A percentile compares a stretch with the other conserved stretches of the same genome.
Conservation (phyloP, 2,329 filamentous ascomycete genomes). For the Talaromyces sp. region DNA sequence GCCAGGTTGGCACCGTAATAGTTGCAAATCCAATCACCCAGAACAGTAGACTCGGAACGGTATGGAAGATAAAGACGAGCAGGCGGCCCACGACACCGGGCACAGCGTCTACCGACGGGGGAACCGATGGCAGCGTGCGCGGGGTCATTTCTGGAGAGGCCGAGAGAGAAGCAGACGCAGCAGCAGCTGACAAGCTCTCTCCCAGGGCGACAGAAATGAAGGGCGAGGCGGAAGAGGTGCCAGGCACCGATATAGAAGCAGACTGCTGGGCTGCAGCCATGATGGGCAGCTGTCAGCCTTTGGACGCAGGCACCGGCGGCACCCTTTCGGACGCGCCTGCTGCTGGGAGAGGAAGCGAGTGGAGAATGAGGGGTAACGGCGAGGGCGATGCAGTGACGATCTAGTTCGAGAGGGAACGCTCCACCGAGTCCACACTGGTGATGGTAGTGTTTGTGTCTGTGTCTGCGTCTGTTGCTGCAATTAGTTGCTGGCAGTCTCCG, state of each 20-base stretch:
- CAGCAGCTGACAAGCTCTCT: not conserved
- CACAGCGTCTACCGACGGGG: slow-evolving; percentile 29
- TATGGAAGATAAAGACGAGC: slow-evolving; percentile 45
- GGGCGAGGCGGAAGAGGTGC: not conserved
- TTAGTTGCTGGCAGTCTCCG: not conserved
- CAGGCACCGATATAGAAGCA: not conserved
- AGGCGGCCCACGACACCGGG: slow-evolving; percentile 44
- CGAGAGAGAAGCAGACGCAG: not conserved
- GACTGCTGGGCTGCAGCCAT: not conserved
- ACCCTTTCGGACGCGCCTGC: not conserved
- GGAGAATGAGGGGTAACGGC: not conserved
- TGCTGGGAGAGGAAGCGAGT: not conserved
- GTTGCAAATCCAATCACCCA: slow-evolving; percentile 80
- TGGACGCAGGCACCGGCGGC: not conserved
- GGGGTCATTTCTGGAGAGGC: slow-evolving; percentile 12
- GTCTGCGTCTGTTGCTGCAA: not conserved
- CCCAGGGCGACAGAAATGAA: not conserved
- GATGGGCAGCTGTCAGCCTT: not conserved
- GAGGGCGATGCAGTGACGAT: not conserved
- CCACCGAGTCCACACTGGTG: not conserved
- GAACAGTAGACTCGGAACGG: slow-evolving; percentile 60
- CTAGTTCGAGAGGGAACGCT: not conserved
- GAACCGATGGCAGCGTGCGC: slow-evolving; percentile 19
- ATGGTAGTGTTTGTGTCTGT: not conserved
- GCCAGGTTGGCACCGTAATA: slow-evolving; percentile 80